Evolutionary conservation across 352 stramenopile species (phyloP), one percentile per base, ranked within the genome.

Genomic region (Phytophthora podocarpi): DNA sequence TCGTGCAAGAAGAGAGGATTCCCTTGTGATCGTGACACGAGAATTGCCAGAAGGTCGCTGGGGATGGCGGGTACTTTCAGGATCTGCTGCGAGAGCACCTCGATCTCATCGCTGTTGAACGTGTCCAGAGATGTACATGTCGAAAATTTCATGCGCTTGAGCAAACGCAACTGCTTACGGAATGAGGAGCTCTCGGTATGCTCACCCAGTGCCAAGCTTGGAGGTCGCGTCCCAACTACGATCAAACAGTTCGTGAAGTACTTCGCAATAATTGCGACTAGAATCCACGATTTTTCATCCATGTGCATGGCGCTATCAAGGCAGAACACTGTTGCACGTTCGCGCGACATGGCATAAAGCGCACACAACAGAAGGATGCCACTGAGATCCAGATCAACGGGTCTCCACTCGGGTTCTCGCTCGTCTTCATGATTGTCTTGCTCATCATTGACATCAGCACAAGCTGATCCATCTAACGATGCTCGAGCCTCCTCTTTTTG

Each of bases 301-400:
- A 94, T 93, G 53, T 92, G 84, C 85, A 93, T 94, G 13, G 87
- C 87, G 43, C 82, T 93, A 56, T 96, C 87, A 30, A 96, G 75
- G 36, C 80, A 92, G 36, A 96, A 88, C 1, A 96, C 67, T 0
- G 82, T 89, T 9, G 73, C 72, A 12, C 74, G 69, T 23, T 90
- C 70, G 8, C 85, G 85, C 2, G 83, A 91, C 57, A 96, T 89
- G 3, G 83, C 85, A 28, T 94, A 75, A 8, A 96, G 67, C 7
- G 80, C 82, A 49, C 81, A 94, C 1, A 96, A 71, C 40, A 96
- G 46, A 6, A 96, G 57, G 41, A 94, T 87, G 3, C 87, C 87
- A 11, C 81, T 87, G 10, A 87, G 53, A 47, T 96, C 87, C 2
- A 96, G 58, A 26, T 88, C 79, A 0, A 51, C 69, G 4, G 84